These are phyloP conservation scores for Ogataea thermomethanolica DNA, from an alignment of 805 yeast species.

Conservation along the genomic window DNA sequence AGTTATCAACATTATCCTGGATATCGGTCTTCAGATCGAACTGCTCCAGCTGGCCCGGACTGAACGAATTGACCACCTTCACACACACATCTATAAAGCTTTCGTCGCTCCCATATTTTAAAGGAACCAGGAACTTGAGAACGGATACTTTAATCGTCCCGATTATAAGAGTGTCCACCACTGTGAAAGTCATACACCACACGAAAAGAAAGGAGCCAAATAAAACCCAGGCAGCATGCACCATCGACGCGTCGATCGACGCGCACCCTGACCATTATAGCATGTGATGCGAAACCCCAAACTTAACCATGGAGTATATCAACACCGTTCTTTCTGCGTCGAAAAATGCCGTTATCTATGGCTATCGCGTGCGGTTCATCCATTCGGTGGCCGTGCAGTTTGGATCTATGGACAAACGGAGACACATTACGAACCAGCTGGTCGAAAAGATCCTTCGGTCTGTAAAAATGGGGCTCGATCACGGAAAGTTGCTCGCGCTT, in stretches of 20 bases:
- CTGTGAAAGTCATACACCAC: not conserved
- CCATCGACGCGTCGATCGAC: conserved; percentile 10
- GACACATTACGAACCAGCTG: conserved; percentile 11
- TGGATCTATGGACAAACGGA: conserved; percentile 16
- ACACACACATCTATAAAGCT: conserved; percentile 18
- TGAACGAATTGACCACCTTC: conserved; percentile 20
- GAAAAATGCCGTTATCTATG: conserved; percentile 32
- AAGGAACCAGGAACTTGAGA: conserved; percentile 27
- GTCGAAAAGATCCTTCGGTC: conserved; percentile 19
- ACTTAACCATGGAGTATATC: conserved; percentile 4
- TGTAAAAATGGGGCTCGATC: conserved; percentile 27
- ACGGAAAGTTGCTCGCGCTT: conserved; percentile 31
- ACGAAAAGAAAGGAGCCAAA: not conserved
- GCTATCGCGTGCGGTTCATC: conserved; percentile 31
- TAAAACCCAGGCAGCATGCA: not conserved
- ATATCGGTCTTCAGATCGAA: conserved; percentile 19
- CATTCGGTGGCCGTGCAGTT: conserved; percentile 30
- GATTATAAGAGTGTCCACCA: conserved; percentile 18
- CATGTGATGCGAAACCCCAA: conserved; percentile 8
- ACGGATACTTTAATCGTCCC: conserved; percentile 21
- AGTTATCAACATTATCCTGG: conserved; percentile 20
- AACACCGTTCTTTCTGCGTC: conserved; percentile 13
- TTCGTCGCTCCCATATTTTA: conserved; percentile 19
- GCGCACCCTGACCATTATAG: not conserved
- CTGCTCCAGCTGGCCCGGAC: not conserved